Evolutionary conservation across 805 yeast genomes (phyloP).

Genomic region (Priceomyces fermenticarens): DNA sequence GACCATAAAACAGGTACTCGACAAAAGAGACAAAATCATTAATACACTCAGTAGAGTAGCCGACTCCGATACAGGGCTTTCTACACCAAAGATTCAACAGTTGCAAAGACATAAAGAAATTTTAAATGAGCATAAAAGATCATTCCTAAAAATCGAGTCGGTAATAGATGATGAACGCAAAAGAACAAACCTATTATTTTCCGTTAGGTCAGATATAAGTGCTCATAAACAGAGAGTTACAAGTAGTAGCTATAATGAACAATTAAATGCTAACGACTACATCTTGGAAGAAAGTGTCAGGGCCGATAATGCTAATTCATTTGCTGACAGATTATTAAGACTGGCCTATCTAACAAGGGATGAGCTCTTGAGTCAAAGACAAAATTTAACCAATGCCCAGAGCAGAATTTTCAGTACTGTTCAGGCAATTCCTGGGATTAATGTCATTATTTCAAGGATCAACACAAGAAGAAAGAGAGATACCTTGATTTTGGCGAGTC

Average conservation of each 20-base stretch:
- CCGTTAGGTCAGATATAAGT: constrained; percentile 78
- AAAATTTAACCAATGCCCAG: constrained; percentile 59
- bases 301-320: constrained; percentile 65
- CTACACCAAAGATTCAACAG: constrained; percentile 78
- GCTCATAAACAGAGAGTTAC: constrained; percentile 50
- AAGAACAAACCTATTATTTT: constrained; percentile 66
- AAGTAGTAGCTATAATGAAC: constrained; percentile 7
- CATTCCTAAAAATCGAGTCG: constrained; percentile 55
- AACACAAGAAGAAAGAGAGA: constrained; percentile 89
- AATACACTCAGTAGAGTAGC: constrained; percentile 49
- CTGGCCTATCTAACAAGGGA: constrained; percentile 91
- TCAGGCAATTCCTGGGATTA: constrained; percentile 78
- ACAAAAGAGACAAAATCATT: constrained; percentile 50
- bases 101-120: constrained; percentile 78
- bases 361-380: constrained; percentile 72
- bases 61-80: constrained; percentile 54
- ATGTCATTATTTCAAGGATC: constrained; percentile 69
- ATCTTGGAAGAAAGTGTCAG: constrained; percentile 74
- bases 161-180: constrained; percentile 72
- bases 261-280: constrained; percentile 59
- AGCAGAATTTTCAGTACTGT: constrained; percentile 58
- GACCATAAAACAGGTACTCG: constrained; percentile 22
- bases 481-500: constrained; percentile 72
- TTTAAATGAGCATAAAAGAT: constrained; percentile 64
- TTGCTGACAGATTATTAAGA: constrained; percentile 76